Conservation (phyloP, 1,139 yeast species). For the Kluyveromyces sp. region DNA sequence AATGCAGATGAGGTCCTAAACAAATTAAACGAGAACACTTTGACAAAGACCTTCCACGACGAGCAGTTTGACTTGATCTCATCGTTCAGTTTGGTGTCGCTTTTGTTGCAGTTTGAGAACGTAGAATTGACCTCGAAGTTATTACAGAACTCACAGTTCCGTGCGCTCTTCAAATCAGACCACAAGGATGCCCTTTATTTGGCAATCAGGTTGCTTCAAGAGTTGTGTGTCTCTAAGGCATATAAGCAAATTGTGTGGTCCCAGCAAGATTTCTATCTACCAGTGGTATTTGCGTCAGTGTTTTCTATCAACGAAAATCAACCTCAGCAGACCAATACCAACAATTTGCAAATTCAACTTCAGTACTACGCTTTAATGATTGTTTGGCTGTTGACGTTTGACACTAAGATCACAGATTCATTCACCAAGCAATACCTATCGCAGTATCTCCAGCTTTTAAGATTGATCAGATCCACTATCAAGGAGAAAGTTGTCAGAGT, state of each 20-base stretch:
- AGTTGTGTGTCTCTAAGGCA: constrained; percentile 42
- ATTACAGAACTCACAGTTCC: constrained; percentile 18
- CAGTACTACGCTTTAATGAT: constrained; percentile 73
- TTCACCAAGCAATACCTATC: constrained; percentile 40
- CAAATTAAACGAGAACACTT: constrained; percentile 31
- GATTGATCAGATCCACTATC: constrained; percentile 68
- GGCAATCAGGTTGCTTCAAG: constrained; percentile 29
- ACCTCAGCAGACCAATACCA: constrained; percentile 38
- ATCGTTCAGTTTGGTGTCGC: constrained; percentile 29
- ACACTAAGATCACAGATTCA: constrained; percentile 44
- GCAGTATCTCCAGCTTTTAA: constrained; percentile 48
- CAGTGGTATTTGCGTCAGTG: constrained; percentile 45
- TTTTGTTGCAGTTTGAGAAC: constrained; percentile 30
- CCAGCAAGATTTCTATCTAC: constrained; percentile 46
- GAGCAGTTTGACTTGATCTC: constrained; percentile 26
- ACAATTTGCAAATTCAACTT: constrained; percentile 58
- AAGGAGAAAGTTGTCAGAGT: constrained; percentile 88
- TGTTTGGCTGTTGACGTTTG: constrained; percentile 82
- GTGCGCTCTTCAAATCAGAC: constrained; percentile 21
- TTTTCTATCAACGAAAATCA: constrained; percentile 20
- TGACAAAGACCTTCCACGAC: constrained; percentile 20
- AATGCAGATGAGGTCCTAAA: constrained; percentile 27
- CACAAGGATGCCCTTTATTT: constrained; percentile 30
- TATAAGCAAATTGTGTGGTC: constrained; percentile 58
- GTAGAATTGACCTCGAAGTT: constrained; percentile 18